Conservation (phyloP, 345 rosid genomes). For the Triadica sebifera region DNA sequence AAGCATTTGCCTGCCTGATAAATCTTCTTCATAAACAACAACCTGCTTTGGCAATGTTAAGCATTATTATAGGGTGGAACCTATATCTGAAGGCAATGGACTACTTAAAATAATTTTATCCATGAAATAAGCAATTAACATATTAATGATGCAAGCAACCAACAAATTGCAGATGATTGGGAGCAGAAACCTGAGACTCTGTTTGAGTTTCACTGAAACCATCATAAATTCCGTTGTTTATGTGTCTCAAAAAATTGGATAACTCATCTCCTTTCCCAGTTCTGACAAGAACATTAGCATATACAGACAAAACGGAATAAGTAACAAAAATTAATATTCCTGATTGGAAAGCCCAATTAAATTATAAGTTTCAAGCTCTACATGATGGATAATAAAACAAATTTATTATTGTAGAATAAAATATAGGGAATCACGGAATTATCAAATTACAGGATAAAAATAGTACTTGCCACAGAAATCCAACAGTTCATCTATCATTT, state of each 20-base stretch:
- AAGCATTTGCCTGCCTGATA: conserved; percentile 93
- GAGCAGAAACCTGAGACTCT: conserved; percentile 78
- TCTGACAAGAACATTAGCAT: conserved; percentile 32
- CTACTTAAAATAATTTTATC: not conserved
- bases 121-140: not conserved
- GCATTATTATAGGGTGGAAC: not conserved
- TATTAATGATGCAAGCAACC: conserved; percentile 11
- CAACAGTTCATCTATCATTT: not conserved
- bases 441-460: not conserved
- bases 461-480: not conserved
- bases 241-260: conserved; percentile 36
- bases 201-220: conserved; percentile 95
- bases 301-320: not conserved
- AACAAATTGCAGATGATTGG: conserved; percentile 11
- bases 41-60: conserved; percentile 49
- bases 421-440: not conserved
- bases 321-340: not conserved
- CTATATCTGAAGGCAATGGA: not conserved
- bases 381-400: not conserved
- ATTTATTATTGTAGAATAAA: not conserved
- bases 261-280: conserved; percentile 41
- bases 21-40: conserved; percentile 90
- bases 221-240: conserved; percentile 39
- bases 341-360: not conserved
- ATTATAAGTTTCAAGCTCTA: not conserved